These are phyloP conservation scores for Catenaria anguillulae DNA, from an alignment of 371 early-diverging fungal species.

Conservation along the genomic window DNA sequence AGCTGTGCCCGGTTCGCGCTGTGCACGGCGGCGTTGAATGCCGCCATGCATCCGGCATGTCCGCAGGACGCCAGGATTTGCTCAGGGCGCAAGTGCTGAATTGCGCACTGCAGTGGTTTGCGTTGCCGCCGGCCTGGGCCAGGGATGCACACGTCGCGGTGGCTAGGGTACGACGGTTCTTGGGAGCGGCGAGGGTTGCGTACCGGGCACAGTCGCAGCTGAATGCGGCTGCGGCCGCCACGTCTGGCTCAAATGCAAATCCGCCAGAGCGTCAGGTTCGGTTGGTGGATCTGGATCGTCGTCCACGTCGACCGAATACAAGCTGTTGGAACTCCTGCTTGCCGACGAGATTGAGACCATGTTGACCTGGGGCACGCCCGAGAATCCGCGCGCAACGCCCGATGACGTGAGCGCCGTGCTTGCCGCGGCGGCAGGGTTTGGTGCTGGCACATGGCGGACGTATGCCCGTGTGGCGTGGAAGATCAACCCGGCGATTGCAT, in stretches of 20 bases:
- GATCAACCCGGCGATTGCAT: constrained; percentile 26
- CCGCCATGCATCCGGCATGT: not conserved
- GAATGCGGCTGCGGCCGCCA: not conserved
- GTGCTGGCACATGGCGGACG: constrained; percentile 12
- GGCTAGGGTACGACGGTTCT: not conserved
- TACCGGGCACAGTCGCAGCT: not conserved
- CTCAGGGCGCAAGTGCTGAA: not conserved
- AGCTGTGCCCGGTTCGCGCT: constrained; percentile 1
- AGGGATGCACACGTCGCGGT: not conserved
- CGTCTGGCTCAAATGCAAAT: no score
- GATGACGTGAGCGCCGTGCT: constrained; percentile 1
- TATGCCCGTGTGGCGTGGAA: constrained; percentile 23
- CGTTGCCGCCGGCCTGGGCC: not conserved
- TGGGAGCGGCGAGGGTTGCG: not conserved
- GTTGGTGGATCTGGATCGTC: no score
- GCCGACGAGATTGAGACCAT: constrained; percentile 75
- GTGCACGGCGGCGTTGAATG: not conserved
- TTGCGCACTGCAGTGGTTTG: not conserved
- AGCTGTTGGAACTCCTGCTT: constrained; percentile 55
- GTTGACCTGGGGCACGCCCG: constrained; percentile 64
- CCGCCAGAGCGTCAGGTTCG: no score
- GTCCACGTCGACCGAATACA: not conserved
- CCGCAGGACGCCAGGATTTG: not conserved
- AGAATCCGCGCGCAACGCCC: constrained; percentile 14
- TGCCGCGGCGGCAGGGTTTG: constrained; percentile 13